Percentiles rank a stretch among this genome's conserved stretches.
These are phyloP conservation scores for Colletotrichum gigasporum DNA, from an alignment of 2,329 filamentous ascomycete genomes.

Conservation along the genomic window DNA sequence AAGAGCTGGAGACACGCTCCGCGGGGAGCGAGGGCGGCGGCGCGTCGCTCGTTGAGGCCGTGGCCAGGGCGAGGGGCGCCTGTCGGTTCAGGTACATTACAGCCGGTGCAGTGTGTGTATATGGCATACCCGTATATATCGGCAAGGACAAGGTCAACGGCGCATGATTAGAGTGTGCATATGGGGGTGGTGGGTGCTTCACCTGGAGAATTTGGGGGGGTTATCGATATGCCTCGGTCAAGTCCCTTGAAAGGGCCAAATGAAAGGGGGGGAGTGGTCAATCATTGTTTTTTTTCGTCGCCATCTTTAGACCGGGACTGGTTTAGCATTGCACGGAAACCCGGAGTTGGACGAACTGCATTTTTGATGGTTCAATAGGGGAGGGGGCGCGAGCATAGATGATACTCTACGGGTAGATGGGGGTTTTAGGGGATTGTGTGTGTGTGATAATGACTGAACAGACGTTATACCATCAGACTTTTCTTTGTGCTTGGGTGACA, in stretches of 20 bases:
- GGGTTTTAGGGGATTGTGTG: not conserved
- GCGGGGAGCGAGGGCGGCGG: slow-evolving; percentile 43
- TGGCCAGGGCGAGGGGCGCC: slow-evolving; percentile 76
- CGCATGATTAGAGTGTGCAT: not conserved
- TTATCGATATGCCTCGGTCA: too few relatives aligned
- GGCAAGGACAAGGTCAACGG: slow-evolving; percentile 38
- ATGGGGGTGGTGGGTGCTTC: too few relatives aligned
- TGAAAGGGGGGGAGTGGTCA: not conserved
- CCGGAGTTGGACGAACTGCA: not conserved
- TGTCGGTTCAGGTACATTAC: slow-evolving; percentile 93
- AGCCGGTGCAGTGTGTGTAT: slow-evolving; percentile 91
- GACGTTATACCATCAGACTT: not conserved
- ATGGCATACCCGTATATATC: slow-evolving; percentile 93
- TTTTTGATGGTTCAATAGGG: not conserved
- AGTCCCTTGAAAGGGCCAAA: not conserved
- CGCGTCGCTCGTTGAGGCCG: slow-evolving; percentile 80
- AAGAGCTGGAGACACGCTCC: slow-evolving; percentile 37
- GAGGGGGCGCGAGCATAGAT: not conserved
- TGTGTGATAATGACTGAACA: not conserved
- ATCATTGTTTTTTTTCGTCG: not conserved
- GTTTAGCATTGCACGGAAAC: not conserved
- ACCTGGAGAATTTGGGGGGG: too few relatives aligned
- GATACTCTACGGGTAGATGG: not conserved
- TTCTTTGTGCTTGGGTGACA: too few relatives aligned
- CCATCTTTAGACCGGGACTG: not conserved